Evolutionary conservation across 192 early-diverging fungal genomes (phyloP).

Genomic region (Chytriomyces hyalinus): DNA sequence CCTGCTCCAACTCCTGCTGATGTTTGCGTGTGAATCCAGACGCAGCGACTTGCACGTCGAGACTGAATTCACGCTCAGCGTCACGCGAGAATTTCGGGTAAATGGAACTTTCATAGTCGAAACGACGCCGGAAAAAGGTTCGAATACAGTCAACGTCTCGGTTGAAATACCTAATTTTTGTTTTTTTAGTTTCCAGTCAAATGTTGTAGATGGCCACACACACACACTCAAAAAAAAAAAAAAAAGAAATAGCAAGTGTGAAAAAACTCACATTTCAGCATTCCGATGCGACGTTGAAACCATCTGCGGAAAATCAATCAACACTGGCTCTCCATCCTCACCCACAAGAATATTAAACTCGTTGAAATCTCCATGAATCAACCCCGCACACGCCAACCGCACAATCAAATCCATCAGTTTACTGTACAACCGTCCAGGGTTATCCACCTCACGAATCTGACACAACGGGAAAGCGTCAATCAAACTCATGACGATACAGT

Average conservation of each 20-base stretch:
- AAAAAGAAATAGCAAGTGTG: too few relatives aligned
- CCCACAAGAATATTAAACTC: conserved; percentile 97
- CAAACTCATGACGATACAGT: conserved; percentile 96
- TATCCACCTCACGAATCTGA: conserved; percentile 81
- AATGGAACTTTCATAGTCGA: conserved; percentile 86
- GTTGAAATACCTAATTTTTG: conserved; percentile 79
- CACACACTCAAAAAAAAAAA: too few relatives aligned
- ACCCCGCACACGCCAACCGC: conserved; percentile 87
- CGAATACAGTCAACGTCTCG: conserved; percentile 99
- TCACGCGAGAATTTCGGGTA: conserved; percentile 91
- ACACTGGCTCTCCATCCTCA: conserved; percentile 76
- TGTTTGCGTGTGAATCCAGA: conserved; percentile 94
- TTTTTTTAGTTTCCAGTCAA: too few relatives aligned
- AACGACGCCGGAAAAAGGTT: conserved; percentile 87
- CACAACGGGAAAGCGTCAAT: conserved; percentile 94
- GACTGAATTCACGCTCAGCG: conserved; percentile 78
- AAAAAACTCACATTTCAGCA: conserved; percentile 79
- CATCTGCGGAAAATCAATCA: conserved; percentile 99
- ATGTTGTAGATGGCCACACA: too few relatives aligned
- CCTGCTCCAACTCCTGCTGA: conserved; percentile 84
- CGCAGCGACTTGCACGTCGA: conserved; percentile 96
- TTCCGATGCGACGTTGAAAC: conserved; percentile 95
- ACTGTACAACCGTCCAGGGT: conserved; percentile 93
- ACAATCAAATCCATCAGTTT: conserved; percentile 96
- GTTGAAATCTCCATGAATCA: conserved; percentile 99